phyloP scores from a whole-genome alignment of 768 basidiomycete genomes.

The Tylopilus sp. region DNA sequence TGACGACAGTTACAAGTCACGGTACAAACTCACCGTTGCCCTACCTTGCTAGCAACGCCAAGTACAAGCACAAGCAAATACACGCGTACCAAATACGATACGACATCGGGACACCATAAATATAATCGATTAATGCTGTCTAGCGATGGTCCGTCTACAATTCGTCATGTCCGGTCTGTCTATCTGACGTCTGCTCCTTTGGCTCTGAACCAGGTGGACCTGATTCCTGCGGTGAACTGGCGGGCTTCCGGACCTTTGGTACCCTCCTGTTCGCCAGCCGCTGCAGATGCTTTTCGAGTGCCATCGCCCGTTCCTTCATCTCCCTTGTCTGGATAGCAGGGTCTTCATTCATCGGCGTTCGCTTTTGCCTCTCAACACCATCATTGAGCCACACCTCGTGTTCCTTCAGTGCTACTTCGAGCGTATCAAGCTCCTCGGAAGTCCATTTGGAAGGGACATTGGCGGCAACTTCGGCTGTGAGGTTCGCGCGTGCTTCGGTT shows the following conservation, averaged over 20 bases:
- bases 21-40: background rate
- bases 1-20: background rate
- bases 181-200: constrained; percentile 14
- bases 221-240: constrained; percentile 21
- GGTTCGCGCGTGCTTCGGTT: constrained; percentile 68
- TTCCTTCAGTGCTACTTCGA: constrained; percentile 74
- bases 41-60: background rate
- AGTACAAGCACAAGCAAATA: constrained; percentile 1
- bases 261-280: constrained; percentile 65
- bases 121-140: constrained; percentile 1
- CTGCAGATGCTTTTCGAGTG: constrained; percentile 71
- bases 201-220: constrained; percentile 10
- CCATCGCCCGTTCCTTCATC: constrained; percentile 80
- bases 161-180: constrained; percentile 28
- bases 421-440: constrained; percentile 72
- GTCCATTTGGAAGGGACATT: constrained; percentile 80
- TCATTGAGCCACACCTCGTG: constrained; percentile 83
- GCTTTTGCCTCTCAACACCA: constrained; percentile 80
- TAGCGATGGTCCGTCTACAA: constrained; percentile 27
- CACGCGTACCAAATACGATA: background rate
- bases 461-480: constrained; percentile 58
- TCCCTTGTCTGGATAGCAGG: constrained; percentile 85
- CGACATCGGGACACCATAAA: background rate
- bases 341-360: constrained; percentile 68
- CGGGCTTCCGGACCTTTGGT: constrained; percentile 55